These are phyloP conservation scores for Phyllosticta citrichinensis DNA, from an alignment of 2,329 filamentous ascomycete species.

Conservation along the genomic window DNA sequence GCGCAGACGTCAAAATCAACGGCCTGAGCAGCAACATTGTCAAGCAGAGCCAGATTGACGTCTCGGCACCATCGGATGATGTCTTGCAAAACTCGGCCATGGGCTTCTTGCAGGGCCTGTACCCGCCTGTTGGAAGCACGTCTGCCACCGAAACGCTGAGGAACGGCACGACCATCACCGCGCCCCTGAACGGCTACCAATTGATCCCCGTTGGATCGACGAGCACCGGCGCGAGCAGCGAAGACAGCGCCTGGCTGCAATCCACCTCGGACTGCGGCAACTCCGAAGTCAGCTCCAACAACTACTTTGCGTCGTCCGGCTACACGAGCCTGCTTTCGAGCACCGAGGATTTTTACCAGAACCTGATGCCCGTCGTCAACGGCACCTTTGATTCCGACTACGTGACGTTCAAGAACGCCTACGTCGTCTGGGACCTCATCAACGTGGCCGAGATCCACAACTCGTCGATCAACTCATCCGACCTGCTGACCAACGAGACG, in stretches of 20 bases:
- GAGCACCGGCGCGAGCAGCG: constrained; percentile 46
- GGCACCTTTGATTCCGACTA: constrained; percentile 38
- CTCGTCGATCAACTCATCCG: constrained; percentile 45
- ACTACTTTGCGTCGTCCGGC: constrained; percentile 43
- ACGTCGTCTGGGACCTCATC: constrained; percentile 51
- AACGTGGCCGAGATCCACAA: constrained; percentile 57
- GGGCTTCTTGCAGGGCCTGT: constrained; percentile 76
- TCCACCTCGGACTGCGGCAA: constrained; percentile 46
- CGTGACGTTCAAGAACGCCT: constrained; percentile 52
- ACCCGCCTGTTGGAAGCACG: constrained; percentile 58
- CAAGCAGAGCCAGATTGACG: constrained; percentile 58
- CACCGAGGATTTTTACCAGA: constrained; percentile 45
- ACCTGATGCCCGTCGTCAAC: constrained; percentile 43
- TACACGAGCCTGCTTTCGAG: constrained; percentile 39
- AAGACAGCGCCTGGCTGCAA: constrained; percentile 49
- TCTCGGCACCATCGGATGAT: constrained; percentile 61
- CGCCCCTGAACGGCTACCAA: constrained; percentile 73
- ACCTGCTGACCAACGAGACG: constrained; percentile 49
- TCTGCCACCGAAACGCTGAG: constrained; percentile 52
- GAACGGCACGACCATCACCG: constrained; percentile 56
- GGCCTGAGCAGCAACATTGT: constrained; percentile 58
- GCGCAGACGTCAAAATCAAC: constrained; percentile 50
- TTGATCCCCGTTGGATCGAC: constrained; percentile 64
- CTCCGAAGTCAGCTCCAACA: constrained; percentile 47
- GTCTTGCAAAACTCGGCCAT: constrained; percentile 73